phyloP scores from a whole-genome alignment of 495 filamentous ascomycete species.

The Evansstolkia leycettana region DNA sequence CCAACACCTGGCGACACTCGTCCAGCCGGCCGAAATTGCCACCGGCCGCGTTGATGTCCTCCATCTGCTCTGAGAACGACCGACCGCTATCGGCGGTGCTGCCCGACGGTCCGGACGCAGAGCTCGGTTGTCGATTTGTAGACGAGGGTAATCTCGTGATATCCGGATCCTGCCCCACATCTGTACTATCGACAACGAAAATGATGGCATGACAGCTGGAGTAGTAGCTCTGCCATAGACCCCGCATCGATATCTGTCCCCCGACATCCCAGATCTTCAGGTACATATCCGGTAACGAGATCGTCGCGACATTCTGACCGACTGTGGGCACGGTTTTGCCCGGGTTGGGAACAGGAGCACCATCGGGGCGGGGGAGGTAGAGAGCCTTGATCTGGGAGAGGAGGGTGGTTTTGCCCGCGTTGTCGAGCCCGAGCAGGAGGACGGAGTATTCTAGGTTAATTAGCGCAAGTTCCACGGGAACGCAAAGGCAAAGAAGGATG shows the following conservation, averaged over 20 bases:
- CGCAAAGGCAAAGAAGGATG: neutral
- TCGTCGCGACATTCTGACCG: slow-evolving; percentile 89
- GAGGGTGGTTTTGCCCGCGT: slow-evolving; percentile 96
- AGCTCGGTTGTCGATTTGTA: slow-evolving; percentile 18
- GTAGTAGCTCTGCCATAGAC: slow-evolving; percentile 95
- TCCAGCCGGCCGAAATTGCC: slow-evolving; percentile 56
- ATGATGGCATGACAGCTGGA: slow-evolving; percentile 88
- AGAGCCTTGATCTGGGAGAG: slow-evolving; percentile 89
- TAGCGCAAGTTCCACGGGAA: neutral
- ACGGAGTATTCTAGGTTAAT: slow-evolving; percentile 74
- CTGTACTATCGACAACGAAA: slow-evolving; percentile 89
- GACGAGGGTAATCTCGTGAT: slow-evolving; percentile 19
- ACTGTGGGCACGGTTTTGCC: slow-evolving; percentile 86
- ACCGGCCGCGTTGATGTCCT: slow-evolving; percentile 33
- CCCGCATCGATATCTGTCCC: slow-evolving; percentile 77
- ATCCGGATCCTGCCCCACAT: slow-evolving; percentile 68
- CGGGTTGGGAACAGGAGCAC: slow-evolving; percentile 38
- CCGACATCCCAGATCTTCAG: slow-evolving; percentile 98
- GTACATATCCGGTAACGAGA: slow-evolving; percentile 82
- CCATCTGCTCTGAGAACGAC: slow-evolving; percentile 22
- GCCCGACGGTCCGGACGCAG: slow-evolving; percentile 14
- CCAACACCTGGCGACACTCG: slow-evolving; percentile 80
- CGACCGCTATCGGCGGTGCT: slow-evolving; percentile 2
- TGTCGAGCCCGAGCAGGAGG: slow-evolving; percentile 92
- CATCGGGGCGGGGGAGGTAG: slow-evolving; percentile 52